Percentiles rank a stretch among this genome's conserved stretches.
Evolutionary conservation across 495 filamentous ascomycete species (phyloP).

Genomic region (Cryomyces minteri): DNA sequence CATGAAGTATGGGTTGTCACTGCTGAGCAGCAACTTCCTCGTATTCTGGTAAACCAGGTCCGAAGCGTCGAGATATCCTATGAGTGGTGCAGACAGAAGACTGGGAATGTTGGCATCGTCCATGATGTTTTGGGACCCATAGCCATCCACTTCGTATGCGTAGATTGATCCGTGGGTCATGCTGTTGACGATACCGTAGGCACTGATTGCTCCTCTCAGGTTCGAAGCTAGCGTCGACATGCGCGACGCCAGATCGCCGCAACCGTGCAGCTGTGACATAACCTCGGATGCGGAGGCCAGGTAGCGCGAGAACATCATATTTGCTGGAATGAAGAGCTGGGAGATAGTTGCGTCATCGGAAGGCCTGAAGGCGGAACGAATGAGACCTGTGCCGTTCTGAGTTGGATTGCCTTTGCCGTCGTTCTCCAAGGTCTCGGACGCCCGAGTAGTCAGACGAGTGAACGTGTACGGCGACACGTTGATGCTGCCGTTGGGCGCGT

Average conservation of each 20-base stretch:
- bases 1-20: slow-evolving; percentile 39
- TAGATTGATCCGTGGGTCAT: slow-evolving; percentile 29
- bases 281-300: slow-evolving; percentile 33
- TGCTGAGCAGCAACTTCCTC: slow-evolving; percentile 27
- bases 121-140: slow-evolving; percentile 32
- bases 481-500: slow-evolving; percentile 33
- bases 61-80: slow-evolving; percentile 25
- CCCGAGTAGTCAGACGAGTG: slow-evolving; percentile 33
- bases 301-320: slow-evolving; percentile 48
- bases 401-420: slow-evolving; percentile 41
- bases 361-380: slow-evolving; percentile 43
- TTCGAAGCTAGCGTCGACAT: slow-evolving; percentile 32
- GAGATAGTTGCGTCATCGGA: slow-evolving; percentile 43
- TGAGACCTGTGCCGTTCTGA: slow-evolving; percentile 35
- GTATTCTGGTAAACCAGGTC: slow-evolving; percentile 33
- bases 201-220: slow-evolving; percentile 32
- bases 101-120: slow-evolving; percentile 46
- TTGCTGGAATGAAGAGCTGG: slow-evolving; percentile 42
- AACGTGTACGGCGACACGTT: slow-evolving; percentile 36
- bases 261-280: slow-evolving; percentile 29
- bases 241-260: slow-evolving; percentile 21
- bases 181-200: slow-evolving; percentile 29
- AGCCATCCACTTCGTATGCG: slow-evolving; percentile 45
- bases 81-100: slow-evolving; percentile 33
- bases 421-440: slow-evolving; percentile 41